Evolutionary conservation across 2,329 filamentous ascomycete species (phyloP), one percentile per base, ranked within the genome.

Genomic region (Diaporthe sp.): DNA sequence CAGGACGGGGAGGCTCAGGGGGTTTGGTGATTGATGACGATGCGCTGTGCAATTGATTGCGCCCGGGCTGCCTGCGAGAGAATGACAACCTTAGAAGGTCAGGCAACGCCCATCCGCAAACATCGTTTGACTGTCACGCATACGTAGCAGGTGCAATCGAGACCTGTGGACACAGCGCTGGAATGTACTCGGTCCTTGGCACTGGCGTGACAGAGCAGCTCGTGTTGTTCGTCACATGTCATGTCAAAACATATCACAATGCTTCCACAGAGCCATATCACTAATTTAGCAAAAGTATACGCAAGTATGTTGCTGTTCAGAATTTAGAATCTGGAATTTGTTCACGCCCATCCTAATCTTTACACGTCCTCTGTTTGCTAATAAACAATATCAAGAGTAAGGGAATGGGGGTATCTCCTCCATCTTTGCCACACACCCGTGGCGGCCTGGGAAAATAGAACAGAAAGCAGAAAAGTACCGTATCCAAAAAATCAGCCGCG

Each of bases 361-460:
- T 28, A 72, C 57, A 59, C 57, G 8, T 51, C 57, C 25, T 42
- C 34, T 44, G 42, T 28, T 28, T 46, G 42, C 53, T 53, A 73
- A 57, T 44, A 55, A 65, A 25, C 37, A 73, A 65, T 65, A 73
- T 73, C 58, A 44, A 51, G 53, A 65, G 34, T 69, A 69, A 73
- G 25, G 71, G 46, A 65, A 73, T 44, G 46, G 58, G 69, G 71
- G 71, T 73, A 73, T 73, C 58, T 73, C 71, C 71, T 73, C 59
- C 71, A 57, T 73, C 71, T 73, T 73, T 73, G 71, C 49, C 58
- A 73, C 49, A 51, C 46, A 55, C 58, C 58, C 49, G 28, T 42
- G 59, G 46, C 58, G 53, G 22, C 28, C 71, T 55, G 51, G 51
- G 46, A 53, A 28, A 62, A 62, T 37, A 62, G 39, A 65, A 25